Conservation (phyloP, 345 rosid genomes). For the Brassica rapa region DNA sequence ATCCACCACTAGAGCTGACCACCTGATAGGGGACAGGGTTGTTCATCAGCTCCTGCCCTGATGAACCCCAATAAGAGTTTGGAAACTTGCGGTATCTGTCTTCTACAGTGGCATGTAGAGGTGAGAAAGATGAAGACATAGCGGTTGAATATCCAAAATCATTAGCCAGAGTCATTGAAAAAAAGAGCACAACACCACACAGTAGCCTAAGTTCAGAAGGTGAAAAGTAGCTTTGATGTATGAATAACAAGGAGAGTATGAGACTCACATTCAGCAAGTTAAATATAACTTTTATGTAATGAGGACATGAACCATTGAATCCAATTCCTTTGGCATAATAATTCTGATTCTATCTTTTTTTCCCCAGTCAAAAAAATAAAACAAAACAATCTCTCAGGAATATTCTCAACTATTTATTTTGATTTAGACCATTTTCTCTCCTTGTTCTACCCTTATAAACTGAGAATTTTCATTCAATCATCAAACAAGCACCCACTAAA, state of each 20-base stretch:
- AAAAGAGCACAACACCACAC: constrained; percentile 7
- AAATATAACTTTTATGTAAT: constrained; percentile 16
- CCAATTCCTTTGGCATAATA: neutral
- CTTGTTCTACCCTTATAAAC: neutral
- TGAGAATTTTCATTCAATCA: neutral
- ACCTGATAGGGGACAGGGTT: constrained; percentile 45
- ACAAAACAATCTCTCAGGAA: neutral
- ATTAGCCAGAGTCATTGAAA: constrained; percentile 32
- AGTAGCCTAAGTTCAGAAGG: constrained; percentile 1
- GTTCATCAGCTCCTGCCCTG: constrained; percentile 52
- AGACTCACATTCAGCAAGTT: constrained; percentile 6
- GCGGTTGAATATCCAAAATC: constrained; percentile 35
- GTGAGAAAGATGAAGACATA: constrained; percentile 56
- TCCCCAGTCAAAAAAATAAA: constrained; percentile 7
- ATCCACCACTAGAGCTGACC: constrained; percentile 33
- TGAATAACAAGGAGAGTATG: neutral
- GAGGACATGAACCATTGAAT: constrained; percentile 33
- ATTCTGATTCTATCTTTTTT: neutral
- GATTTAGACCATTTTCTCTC: constrained; percentile 2
- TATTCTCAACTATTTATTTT: constrained; percentile 18
- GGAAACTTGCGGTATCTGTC: constrained; percentile 48
- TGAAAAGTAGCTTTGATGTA: neutral
- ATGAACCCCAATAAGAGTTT: constrained; percentile 46
- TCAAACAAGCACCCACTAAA: neutral
- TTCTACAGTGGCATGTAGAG: constrained; percentile 41